Evolutionary conservation across 2,329 filamentous ascomycete genomes (phyloP).

Genomic region (Colletotrichum higginsianum): DNA sequence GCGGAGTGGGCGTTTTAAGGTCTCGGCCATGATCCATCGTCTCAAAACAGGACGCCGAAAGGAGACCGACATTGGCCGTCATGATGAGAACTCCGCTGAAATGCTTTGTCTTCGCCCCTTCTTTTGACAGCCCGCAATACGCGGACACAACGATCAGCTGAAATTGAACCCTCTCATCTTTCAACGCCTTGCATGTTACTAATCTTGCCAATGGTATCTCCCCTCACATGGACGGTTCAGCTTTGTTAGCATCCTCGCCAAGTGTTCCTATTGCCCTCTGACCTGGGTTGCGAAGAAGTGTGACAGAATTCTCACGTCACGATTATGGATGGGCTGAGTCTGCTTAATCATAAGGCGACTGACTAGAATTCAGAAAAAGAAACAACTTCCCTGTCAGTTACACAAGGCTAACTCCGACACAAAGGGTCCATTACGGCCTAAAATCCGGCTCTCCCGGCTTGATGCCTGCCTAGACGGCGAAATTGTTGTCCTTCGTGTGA

Average conservation of each 20-base stretch:
- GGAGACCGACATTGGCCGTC: neutral
- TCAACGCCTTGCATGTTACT: neutral
- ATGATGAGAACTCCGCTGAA: neutral
- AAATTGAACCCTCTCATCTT: neutral
- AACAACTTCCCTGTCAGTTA: neutral
- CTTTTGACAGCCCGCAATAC: neutral
- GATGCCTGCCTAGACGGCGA: neutral
- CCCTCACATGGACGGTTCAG: neutral
- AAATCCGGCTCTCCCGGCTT: neutral
- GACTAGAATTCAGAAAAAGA: neutral
- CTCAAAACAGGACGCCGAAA: neutral
- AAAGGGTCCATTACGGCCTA: neutral
- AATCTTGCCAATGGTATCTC: neutral
- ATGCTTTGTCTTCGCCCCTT: neutral
- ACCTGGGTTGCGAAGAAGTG: neutral
- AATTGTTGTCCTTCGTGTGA: neutral
- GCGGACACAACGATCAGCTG: conserved; percentile 6
- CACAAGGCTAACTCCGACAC: neutral
- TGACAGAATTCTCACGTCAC: neutral
- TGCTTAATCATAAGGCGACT: neutral
- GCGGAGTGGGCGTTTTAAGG: neutral
- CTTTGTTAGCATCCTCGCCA: neutral
- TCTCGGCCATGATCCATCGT: neutral
- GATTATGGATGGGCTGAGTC: neutral
- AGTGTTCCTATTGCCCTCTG: neutral